Evolutionary conservation across 768 basidiomycete genomes (phyloP).

Genomic region (Russula earlei): DNA sequence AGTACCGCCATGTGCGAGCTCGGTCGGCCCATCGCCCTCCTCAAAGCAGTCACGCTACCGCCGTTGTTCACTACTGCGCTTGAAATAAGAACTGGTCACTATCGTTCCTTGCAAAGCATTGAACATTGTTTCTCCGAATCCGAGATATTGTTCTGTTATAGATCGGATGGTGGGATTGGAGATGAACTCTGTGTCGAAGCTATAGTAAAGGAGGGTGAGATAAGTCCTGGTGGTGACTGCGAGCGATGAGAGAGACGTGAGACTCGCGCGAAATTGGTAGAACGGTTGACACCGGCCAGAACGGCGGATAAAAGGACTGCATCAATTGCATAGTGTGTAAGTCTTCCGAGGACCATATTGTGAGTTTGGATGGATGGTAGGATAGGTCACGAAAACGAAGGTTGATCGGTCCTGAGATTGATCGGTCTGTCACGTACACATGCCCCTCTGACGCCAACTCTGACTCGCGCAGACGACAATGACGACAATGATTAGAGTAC

Average conservation of each 20-base stretch:
- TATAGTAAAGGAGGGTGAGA: constrained; percentile 26
- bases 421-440: too few species aligned
- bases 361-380: too few species aligned
- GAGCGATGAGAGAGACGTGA: constrained; percentile 22
- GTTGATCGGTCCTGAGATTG: too few species aligned
- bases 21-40: background rate
- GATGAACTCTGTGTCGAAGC: constrained; percentile 58
- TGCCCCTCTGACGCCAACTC: too few species aligned
- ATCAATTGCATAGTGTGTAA: constrained; percentile 79
- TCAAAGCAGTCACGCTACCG: constrained; percentile 23
- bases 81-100: constrained; percentile 83
- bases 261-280: constrained; percentile 81
- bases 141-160: constrained; percentile 72
- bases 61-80: constrained; percentile 40
- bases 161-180: constrained; percentile 70
- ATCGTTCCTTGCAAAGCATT: constrained; percentile 75
- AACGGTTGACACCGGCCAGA: constrained; percentile 81
- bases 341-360: constrained; percentile 49
- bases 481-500: constrained; percentile 4
- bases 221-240: background rate
- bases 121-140: constrained; percentile 83
- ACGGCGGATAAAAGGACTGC: constrained; percentile 81
- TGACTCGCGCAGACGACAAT: too few species aligned
- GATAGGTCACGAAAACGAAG: too few species aligned
- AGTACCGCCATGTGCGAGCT: background rate